Conservation (phyloP, 2,329 filamentous ascomycete species). For the Fusarium incarnatum region DNA sequence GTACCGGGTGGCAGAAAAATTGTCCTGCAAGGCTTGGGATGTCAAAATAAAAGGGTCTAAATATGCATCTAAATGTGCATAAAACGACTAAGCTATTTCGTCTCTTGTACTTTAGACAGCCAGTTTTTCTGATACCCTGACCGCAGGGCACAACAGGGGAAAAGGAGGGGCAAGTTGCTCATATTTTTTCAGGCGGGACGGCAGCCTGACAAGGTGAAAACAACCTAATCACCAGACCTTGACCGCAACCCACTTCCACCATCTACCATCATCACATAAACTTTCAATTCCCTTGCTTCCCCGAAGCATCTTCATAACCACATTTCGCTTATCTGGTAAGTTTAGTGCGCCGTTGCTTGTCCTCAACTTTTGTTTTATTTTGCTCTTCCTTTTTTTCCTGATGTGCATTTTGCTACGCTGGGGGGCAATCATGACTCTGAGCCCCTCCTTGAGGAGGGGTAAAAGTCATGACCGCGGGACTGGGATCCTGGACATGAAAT, state of each 20-base stretch:
- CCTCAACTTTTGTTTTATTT: background rate
- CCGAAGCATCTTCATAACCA: conserved; percentile 23
- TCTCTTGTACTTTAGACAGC: background rate
- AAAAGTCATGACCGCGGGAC: conserved; percentile 40
- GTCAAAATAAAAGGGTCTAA: background rate
- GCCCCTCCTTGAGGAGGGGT: conserved; percentile 40
- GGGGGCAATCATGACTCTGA: conserved; percentile 29
- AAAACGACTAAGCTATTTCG: background rate
- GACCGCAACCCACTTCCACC: conserved; percentile 40
- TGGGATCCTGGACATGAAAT: conserved; percentile 14
- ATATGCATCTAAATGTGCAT: background rate
- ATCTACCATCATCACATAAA: conserved; percentile 32
- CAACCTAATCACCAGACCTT: conserved; percentile 46
- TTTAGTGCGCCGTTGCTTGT: background rate
- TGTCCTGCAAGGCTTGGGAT: background rate
- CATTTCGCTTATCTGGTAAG: conserved; percentile 39
- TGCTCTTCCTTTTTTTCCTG: background rate
- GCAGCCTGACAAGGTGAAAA: conserved; percentile 42
- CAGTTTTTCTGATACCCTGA: background rate
- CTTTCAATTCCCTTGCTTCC: conserved; percentile 17
- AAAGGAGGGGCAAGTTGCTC: conserved; percentile 44
- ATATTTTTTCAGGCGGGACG: conserved; percentile 36
- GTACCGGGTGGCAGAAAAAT: background rate
- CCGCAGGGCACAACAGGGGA: conserved; percentile 31
- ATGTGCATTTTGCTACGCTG: conserved; percentile 3